Evolutionary conservation across 805 yeast species (phyloP), one percentile per base, ranked within the genome.

Genomic region (Ogataea pilisensis): DNA sequence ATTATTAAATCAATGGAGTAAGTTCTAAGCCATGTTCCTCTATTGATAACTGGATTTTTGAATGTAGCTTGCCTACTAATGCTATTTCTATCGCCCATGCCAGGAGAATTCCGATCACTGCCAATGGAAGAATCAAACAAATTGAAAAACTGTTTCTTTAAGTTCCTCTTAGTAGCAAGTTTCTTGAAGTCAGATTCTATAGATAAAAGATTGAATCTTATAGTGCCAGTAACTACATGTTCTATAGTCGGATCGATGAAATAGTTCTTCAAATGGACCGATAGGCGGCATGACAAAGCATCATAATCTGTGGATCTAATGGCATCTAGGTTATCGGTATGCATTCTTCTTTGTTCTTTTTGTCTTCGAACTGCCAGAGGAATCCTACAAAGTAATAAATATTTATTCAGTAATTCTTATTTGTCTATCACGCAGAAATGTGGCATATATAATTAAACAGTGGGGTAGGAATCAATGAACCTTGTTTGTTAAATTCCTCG

Each of bases 1-100:
- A 80, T 59, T 1, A 76, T 61, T 7, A 52, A 17, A 52, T 82
- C 78, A 21, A 83, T 74, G 14, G 77, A 59, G 14, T 51, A 57
- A 0, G 85, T 79, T 28, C 91, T 63, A 17, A 82, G 61, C 57
- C 77, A 83, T 0, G 89, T 81, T 0, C 90, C 90, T 35, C 84
- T 61, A 50, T 83, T 84, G 51, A 84, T 82, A 16, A 83, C 68
- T 0, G 91, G 91, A 11, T 75, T 61, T 43, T 81, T 78, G 21
- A 53, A 34, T 1, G 43, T 48, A 4, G 31, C 33, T 17, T 27
- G 34, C 29, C 38, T 26, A 20, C 21, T 26, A 34, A 33, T 12
- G 11, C 7, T 30, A n/a, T n/a, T n/a, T n/a, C n/a, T n/a, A 12
- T n/a, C 16, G 26, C 17, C 25, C 19, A 28, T 20, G 21, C 30